phyloP scores from a whole-genome alignment of 805 yeast species.

The Alloascoidea hylecoeti region DNA sequence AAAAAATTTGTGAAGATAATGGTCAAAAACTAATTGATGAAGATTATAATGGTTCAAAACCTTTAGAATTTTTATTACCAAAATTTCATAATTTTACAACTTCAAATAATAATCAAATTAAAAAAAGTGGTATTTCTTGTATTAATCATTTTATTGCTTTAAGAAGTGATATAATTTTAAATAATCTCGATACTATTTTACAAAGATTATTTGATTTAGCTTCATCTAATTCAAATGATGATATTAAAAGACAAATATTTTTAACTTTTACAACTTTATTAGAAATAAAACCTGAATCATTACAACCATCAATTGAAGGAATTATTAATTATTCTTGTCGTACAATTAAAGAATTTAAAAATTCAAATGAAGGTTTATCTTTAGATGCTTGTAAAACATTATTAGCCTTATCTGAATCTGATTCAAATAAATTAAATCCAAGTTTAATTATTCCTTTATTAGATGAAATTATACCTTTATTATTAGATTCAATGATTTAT shows the following conservation, averaged over 20 bases:
- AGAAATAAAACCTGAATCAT: conserved; percentile 67
- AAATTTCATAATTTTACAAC: conserved; percentile 40
- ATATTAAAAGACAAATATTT: conserved; percentile 64
- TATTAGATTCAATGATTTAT: conserved; percentile 79
- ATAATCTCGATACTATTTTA: conserved; percentile 54
- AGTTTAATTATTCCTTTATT: conserved; percentile 44
- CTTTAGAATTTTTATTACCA: conserved; percentile 55
- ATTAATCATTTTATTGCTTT: conserved; percentile 63
- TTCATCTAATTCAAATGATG: conserved; percentile 32
- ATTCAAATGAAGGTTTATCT: conserved; percentile 51
- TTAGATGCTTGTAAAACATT: conserved; percentile 90
- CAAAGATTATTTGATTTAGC: conserved; percentile 58
- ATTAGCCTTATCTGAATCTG: conserved; percentile 56
- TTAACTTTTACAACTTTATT: conserved; percentile 56
- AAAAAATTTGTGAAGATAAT: conserved; percentile 86
- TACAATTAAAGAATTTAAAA: conserved; percentile 33
- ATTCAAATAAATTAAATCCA: conserved; percentile 35
- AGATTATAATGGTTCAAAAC: conserved; percentile 51
- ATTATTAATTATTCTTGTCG: conserved; percentile 75
- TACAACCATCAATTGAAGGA: conserved; percentile 73
- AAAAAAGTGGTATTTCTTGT: conserved; percentile 48
- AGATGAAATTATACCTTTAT: conserved; percentile 54
- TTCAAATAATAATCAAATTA: conserved; percentile 11
- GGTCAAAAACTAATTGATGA: conserved; percentile 47
- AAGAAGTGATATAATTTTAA: conserved; percentile 49